phyloP scores from a whole-genome alignment of 495 filamentous ascomycete genomes.

The Mycothermus thermophilus region DNA sequence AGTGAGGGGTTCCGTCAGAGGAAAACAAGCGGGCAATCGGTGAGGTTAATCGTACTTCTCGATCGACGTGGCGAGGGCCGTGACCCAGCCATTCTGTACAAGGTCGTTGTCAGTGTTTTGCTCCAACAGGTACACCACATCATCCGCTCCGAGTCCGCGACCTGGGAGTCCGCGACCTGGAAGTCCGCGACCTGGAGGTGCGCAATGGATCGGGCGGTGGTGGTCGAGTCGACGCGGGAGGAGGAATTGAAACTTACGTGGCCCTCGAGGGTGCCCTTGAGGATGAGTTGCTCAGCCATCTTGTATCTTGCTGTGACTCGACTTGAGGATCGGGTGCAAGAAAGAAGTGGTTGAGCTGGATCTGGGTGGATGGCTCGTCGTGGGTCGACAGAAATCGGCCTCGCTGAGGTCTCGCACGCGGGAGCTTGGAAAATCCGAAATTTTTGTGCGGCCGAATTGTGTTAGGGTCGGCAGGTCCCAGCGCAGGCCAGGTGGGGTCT shows the following conservation, averaged over 20 bases:
- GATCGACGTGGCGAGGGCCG: conserved; percentile 87
- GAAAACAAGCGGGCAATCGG: conserved; percentile 2
- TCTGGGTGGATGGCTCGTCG: conserved; percentile 20
- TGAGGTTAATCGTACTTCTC: conserved; percentile 69
- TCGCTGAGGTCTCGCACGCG: no score
- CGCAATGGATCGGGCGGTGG: no score
- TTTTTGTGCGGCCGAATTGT: conserved; percentile 30
- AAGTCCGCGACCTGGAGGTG: no score
- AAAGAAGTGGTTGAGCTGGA: conserved; percentile 25
- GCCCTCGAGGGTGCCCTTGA: conserved; percentile 95
- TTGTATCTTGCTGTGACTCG: conserved; percentile 25
- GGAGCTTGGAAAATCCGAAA: conserved; percentile 20
- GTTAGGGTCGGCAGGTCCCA: no score
- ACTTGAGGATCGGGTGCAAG: conserved; percentile 21
- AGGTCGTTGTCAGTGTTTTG: conserved; percentile 12
- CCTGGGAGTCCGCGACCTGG: no score
- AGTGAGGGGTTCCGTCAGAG: conserved; percentile 10
- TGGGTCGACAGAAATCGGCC: conserved; percentile 17
- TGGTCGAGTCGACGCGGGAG: no score
- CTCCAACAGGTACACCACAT: no score
- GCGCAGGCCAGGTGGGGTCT: no score
- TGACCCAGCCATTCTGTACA: conserved; percentile 53
- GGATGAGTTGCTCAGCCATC: conserved; percentile 94
- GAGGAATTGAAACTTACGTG: conserved; percentile 43
- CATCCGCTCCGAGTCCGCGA: no score